These are phyloP conservation scores for Trametes meyenii DNA, from an alignment of 768 basidiomycete genomes.

Conservation along the genomic window DNA sequence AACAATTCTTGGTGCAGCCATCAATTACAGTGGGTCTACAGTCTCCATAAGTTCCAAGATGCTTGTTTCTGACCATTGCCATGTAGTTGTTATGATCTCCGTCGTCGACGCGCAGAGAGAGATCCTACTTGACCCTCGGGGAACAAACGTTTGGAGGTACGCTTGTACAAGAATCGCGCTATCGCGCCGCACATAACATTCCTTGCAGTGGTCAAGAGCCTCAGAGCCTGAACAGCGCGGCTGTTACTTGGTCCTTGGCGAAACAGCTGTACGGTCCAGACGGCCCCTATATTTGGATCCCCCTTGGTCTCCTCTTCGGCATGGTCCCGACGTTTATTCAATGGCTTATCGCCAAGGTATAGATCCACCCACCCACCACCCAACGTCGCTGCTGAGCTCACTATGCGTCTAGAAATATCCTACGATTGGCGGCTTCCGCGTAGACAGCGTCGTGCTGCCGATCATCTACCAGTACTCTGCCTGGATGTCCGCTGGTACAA, in stretches of 20 bases:
- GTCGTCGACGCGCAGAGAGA: constrained; percentile 56
- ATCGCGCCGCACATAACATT: neutral
- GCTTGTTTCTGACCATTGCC: neutral
- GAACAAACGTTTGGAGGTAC: constrained; percentile 60
- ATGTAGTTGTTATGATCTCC: constrained; percentile 58
- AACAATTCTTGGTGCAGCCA: constrained; percentile 51
- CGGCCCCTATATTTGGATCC: constrained; percentile 60
- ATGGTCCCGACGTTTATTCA: constrained; percentile 55
- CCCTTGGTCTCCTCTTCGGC: constrained; percentile 55
- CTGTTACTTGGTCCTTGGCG: constrained; percentile 67
- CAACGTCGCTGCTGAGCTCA: neutral
- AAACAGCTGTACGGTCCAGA: constrained; percentile 56
- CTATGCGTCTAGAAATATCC: constrained; percentile 49
- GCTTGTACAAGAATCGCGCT: neutral
- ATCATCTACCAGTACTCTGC: constrained; percentile 50
- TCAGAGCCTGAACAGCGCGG: constrained; percentile 58
- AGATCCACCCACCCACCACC: neutral
- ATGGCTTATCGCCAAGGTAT: constrained; percentile 55
- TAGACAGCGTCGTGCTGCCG: constrained; percentile 55
- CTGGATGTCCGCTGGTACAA: constrained; percentile 57
- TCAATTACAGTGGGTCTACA: constrained; percentile 39
- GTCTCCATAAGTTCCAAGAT: neutral
- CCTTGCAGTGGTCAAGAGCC: constrained; percentile 46
- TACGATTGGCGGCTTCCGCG: constrained; percentile 53
- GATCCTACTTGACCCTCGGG: constrained; percentile 50